phyloP scores from a whole-genome alignment of 1,284 basidiomycete genomes.

The Laetiporus sulphureus region DNA sequence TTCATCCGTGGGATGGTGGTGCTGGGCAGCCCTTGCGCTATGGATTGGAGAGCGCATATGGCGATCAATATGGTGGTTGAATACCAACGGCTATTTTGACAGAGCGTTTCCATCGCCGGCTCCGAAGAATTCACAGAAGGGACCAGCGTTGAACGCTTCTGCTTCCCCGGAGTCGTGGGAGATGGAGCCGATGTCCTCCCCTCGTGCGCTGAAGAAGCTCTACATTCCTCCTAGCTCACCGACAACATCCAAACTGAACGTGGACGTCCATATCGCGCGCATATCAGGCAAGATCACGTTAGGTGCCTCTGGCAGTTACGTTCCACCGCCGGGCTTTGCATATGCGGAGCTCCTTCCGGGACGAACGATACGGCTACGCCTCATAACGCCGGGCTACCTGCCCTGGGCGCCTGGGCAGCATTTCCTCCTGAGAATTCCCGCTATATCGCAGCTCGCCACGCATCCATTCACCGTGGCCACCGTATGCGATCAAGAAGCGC shows the following conservation, averaged over 20 bases:
- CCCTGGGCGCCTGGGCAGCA: conserved; percentile 79
- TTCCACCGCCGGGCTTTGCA: conserved; percentile 63
- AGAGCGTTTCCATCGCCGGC: conserved; percentile 7
- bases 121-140: conserved; percentile 7
- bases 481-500: conserved; percentile 50
- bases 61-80: conserved; percentile 55
- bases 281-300: conserved; percentile 4
- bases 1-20: conserved; percentile 65
- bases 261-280: conserved; percentile 8
- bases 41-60: conserved; percentile 65
- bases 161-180: conserved; percentile 2
- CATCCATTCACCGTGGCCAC: conserved; percentile 83
- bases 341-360: conserved; percentile 78
- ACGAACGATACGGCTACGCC: conserved; percentile 67
- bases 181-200: conserved; percentile 2
- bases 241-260: neutral
- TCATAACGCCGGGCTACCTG: conserved; percentile 55
- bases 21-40: conserved; percentile 53
- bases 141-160: neutral
- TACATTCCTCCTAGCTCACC: neutral
- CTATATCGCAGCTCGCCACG: conserved; percentile 58
- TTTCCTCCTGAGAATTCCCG: conserved; percentile 69
- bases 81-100: conserved; percentile 52
- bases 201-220: neutral
- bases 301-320: conserved; percentile 24